A percentile compares a stretch with the other conserved stretches of the same genome.
Conservation (phyloP, 2,329 filamentous ascomycete species). For the Colletotrichum filicis region DNA sequence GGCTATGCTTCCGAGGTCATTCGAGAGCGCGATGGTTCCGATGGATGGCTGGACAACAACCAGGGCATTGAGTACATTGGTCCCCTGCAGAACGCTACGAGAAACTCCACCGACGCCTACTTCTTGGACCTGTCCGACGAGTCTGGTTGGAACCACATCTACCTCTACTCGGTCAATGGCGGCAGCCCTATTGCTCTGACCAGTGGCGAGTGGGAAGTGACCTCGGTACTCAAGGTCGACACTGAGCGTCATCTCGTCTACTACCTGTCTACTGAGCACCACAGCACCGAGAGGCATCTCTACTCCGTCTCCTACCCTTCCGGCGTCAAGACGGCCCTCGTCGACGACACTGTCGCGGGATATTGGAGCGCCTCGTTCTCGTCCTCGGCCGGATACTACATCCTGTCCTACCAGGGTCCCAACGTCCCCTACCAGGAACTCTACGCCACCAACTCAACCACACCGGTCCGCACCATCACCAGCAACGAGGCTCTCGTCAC, state of each 20-base stretch:
- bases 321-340: slow-evolving; percentile 65
- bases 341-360: slow-evolving; percentile 68
- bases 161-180: slow-evolving; percentile 69
- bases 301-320: slow-evolving; percentile 72
- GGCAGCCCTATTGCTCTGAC: slow-evolving; percentile 69
- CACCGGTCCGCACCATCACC: slow-evolving; percentile 66
- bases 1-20: slow-evolving; percentile 57
- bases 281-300: slow-evolving; percentile 75
- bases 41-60: slow-evolving; percentile 72
- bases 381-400: slow-evolving; percentile 69
- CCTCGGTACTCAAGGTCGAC: slow-evolving; percentile 69
- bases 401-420: slow-evolving; percentile 72
- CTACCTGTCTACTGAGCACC: slow-evolving; percentile 72
- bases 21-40: slow-evolving; percentile 67
- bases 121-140: slow-evolving; percentile 76
- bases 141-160: slow-evolving; percentile 74
- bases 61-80: slow-evolving; percentile 67
- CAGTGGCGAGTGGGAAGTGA: slow-evolving; percentile 73
- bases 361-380: slow-evolving; percentile 76
- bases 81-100: slow-evolving; percentile 47
- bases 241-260: slow-evolving; percentile 66
- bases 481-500: slow-evolving; percentile 68
- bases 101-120: slow-evolving; percentile 53
- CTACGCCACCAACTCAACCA: slow-evolving; percentile 65
- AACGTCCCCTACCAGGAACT: slow-evolving; percentile 77